Base-by-base conservation (phyloP, 805 yeast genomes). In the Tetrapisispora pingtungensis region DNA sequence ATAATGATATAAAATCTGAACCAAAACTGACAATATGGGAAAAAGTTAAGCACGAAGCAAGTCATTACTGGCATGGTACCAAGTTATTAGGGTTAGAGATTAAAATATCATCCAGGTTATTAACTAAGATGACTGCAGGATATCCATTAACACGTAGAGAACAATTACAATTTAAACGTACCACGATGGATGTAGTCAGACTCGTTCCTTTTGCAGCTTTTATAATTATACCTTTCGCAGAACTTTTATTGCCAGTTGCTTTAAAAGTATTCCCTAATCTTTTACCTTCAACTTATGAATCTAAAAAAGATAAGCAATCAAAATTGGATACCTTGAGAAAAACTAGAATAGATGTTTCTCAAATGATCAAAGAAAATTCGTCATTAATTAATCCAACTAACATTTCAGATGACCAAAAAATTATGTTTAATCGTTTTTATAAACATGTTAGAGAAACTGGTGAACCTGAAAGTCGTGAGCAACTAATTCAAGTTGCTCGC, bases 51-150 rank as follows among this genome's bases (percentile, higher is more conserved):
- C 90, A 85, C 57, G 97, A 84, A 64, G 86, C 83, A 4, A 76
- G 77, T 41, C 98, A 90, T 65, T 89, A 88, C 64, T 86, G 96
- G 96, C 84, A 80, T 58, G 98, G 98, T 43, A 89, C 98, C 18
- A 90, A 89, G 66, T 75, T 93, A 45, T 70, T 90, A 38, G 97
- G 97, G 2, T 77, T 85, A 56, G 98, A 93, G 66, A 74, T 88
- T 42, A 83, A 78, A 61, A 82, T 93, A 36, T 84, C 96, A 1
- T 77, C 85, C 35, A 84, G 86, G 64, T 75, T 90, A 40, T 70
- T 88, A 40, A 65, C 84, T 58, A 93, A 87, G 60, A 72, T 86
- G 76, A 78, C 84, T 6, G 77, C 95, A 5, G 98, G 98, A 15
- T 87, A 93, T 59, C 95, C 86, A 50, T 71, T 90, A 41, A 79